These are phyloP conservation scores for Claviceps sorghi DNA, from an alignment of 2,329 filamentous ascomycete species.

Conservation along the genomic window DNA sequence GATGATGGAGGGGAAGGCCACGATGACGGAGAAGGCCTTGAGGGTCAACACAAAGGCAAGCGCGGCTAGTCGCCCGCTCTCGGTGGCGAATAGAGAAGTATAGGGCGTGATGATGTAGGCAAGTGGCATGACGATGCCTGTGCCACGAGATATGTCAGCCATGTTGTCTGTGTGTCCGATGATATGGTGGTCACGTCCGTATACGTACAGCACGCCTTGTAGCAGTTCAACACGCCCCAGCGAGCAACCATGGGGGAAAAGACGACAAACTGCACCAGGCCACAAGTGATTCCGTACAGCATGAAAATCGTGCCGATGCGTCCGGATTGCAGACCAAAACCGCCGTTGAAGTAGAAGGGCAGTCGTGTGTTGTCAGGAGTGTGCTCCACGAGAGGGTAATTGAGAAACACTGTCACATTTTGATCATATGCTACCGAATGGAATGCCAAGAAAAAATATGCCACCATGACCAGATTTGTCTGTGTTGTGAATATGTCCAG, in stretches of 20 bases:
- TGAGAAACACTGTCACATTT: conserved; percentile 74
- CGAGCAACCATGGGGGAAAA: conserved; percentile 63
- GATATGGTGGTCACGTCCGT: too few relatives aligned
- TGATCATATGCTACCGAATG: conserved; percentile 80
- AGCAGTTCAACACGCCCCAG: conserved; percentile 62
- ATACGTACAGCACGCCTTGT: conserved; percentile 43
- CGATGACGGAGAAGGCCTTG: conserved; percentile 63
- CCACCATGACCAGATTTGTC: conserved; percentile 57
- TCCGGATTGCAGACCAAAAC: conserved; percentile 59
- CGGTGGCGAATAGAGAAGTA: conserved; percentile 45
- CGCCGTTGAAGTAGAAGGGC: conserved; percentile 70
- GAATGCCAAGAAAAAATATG: conserved; percentile 68
- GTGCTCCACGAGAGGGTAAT: conserved; percentile 49
- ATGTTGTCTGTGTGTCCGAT: background rate
- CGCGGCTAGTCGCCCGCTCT: conserved; percentile 37
- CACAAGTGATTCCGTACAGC: conserved; percentile 63
- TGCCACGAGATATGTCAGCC: background rate
- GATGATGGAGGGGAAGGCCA: conserved; percentile 78
- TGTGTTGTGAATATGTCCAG: conserved; percentile 59
- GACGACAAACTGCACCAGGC: conserved; percentile 70
- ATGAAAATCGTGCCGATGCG: conserved; percentile 79
- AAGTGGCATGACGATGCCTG: conserved; percentile 54
- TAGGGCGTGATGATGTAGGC: conserved; percentile 75
- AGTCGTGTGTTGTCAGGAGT: conserved; percentile 44
- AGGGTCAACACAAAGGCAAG: conserved; percentile 55